Base-by-base conservation (phyloP, 192 early-diverging fungal species). In the Rhizoclosmatium sp. region DNA sequence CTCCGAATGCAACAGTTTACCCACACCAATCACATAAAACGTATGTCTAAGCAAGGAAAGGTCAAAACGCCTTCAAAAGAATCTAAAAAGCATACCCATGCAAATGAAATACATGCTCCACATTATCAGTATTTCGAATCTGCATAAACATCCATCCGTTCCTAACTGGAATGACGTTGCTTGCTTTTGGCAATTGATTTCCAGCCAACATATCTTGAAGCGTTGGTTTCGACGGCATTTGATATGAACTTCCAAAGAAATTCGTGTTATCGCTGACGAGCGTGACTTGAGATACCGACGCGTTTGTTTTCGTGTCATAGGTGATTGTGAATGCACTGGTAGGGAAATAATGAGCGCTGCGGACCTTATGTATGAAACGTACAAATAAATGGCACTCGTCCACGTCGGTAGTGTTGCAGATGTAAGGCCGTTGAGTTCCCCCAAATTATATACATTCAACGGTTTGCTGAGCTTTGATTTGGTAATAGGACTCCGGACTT, bases 71-170 rank as follows among this genome's bases (percentile, higher is more conserved):
- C 14, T 1, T 1, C 9, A 3, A 2, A 10, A 23, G 41, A 44
- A 68, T 5, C 44, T 2, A 19, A 41, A 68, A 45, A 3, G 46
- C 66, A 3, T 42, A 71, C 69, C 69, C 69, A 42, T 71, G 69
- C 31, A 71, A 71, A 58, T 71, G 69, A 58, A 71, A 71, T n/a
- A 42, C 41, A 42, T 71, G 69, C 41, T 71, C 69, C 16, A 71
- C 47, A 56, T 71, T 71, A 42, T 71, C 69, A 10, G 69, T 44
- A 71, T 71, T 71, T n/a, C 69, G 69, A 9, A 71, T 45, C 41
- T 49, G 54, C 47, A 71, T 19, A 42, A 71, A 71, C 48, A 56
- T 40, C 69, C 69, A 71, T 21, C 40, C 45, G 19, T 71, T 71
- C 54, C 5, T 16, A 0, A 23, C 54, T 47, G 21, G 39, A 39